phyloP scores from a whole-genome alignment of 257 asterid species.

The Nicotiana benthamiana region DNA sequence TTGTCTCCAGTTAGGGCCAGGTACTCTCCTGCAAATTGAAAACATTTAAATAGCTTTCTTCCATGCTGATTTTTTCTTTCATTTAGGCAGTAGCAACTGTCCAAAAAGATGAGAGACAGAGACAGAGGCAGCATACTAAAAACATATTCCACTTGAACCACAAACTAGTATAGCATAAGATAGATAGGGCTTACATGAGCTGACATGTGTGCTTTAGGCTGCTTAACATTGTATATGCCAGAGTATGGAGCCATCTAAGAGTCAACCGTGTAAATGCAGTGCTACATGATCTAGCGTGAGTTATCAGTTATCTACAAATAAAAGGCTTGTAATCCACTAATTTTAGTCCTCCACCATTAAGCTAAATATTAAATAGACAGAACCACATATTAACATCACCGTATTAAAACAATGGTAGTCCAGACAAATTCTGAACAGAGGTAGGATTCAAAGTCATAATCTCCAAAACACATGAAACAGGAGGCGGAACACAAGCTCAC shows the following conservation, averaged over 20 bases:
- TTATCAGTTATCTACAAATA: not conserved
- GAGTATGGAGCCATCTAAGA: not conserved
- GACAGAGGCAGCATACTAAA: not conserved
- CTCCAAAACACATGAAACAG: not conserved
- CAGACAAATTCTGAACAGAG: not conserved
- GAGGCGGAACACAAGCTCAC: not conserved
- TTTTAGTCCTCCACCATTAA: not conserved
- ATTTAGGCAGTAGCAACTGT: not conserved
- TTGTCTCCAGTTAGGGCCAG: slow-evolving; percentile 83
- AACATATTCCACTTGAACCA: not conserved
- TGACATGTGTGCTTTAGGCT: not conserved
- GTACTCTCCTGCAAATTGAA: slow-evolving; percentile 65
- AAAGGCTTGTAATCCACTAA: not conserved
- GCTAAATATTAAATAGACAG: not conserved
- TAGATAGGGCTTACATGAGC: not conserved
- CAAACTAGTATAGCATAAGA: not conserved
- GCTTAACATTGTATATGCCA: not conserved
- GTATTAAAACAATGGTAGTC: not conserved
- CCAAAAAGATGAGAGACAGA: not conserved
- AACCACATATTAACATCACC: not conserved
- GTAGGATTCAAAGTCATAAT: not conserved
- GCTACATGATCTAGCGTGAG: not conserved
- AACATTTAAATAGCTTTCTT: not conserved
- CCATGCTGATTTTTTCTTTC: not conserved
- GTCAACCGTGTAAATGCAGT: not conserved